Conservation (phyloP, 2,329 filamentous ascomycete genomes). For the Colletotrichum zoysiae region DNA sequence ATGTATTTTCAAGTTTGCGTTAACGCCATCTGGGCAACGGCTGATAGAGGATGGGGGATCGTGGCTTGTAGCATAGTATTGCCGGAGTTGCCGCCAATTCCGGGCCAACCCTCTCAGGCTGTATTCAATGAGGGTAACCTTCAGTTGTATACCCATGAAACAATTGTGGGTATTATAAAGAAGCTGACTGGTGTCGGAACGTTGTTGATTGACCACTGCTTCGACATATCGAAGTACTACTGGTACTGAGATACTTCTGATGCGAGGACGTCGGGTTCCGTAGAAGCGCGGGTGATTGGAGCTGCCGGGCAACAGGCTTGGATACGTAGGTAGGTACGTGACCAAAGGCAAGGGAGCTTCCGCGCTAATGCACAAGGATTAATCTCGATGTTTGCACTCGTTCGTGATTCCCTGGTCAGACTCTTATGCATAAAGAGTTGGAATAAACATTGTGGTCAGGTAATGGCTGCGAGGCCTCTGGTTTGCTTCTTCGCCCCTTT, state of each 20-base stretch:
- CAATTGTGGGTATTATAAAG: too few species aligned
- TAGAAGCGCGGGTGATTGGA: neutral
- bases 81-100: neutral
- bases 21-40: too few species aligned
- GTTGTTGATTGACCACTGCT: neutral
- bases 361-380: neutral
- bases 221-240: neutral
- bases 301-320: neutral
- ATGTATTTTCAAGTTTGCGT: too few species aligned
- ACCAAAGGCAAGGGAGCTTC: neutral
- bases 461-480: neutral
- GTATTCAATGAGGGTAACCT: too few species aligned
- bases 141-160: too few species aligned
- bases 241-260: neutral
- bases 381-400: neutral
- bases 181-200: neutral
- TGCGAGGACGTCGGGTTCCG: neutral
- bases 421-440: constrained; percentile 31
- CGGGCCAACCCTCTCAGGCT: neutral
- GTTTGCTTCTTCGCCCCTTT: constrained; percentile 25
- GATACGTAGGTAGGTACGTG: too few species aligned
- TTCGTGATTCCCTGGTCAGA: neutral
- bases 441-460: constrained; percentile 13
- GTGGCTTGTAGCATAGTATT: too few species aligned
- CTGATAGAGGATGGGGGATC: too few species aligned